Conservation (phyloP, 345 rosid genomes). For the Aquilaria yunnanensis region DNA sequence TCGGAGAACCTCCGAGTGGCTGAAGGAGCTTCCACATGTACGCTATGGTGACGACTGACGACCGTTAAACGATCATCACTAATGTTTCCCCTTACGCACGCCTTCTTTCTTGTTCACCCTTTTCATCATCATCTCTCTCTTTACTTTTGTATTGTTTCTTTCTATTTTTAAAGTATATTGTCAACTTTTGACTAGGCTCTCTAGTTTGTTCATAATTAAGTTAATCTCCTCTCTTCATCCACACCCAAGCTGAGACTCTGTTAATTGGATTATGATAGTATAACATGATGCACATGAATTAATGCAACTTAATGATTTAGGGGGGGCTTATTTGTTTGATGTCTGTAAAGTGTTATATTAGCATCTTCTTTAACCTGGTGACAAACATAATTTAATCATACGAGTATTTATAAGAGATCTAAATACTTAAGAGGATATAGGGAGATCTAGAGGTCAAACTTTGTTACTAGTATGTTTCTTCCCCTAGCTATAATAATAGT, state of each 20-base stretch:
- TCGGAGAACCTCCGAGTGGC: slow-evolving; percentile 81
- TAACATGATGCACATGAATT: neutral
- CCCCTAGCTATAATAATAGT: too few relatives aligned
- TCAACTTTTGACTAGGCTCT: neutral
- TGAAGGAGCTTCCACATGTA: slow-evolving; percentile 69
- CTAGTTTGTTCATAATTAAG: neutral
- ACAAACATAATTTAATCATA: too few relatives aligned
- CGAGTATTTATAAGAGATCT: too few relatives aligned
- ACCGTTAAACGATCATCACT: slow-evolving; percentile 5
- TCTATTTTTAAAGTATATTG: slow-evolving; percentile 3
- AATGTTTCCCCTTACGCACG: slow-evolving; percentile 9
- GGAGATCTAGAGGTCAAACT: too few relatives aligned
- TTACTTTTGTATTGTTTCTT: slow-evolving; percentile 3
- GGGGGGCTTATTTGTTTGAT: too few relatives aligned
- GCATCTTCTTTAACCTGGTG: too few relatives aligned
- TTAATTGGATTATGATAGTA: neutral
- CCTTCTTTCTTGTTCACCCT: slow-evolving; percentile 10
- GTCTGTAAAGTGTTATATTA: too few relatives aligned
- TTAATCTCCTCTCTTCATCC: neutral
- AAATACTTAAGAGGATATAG: too few relatives aligned
- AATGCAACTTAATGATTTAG: neutral
- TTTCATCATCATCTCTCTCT: slow-evolving; percentile 17
- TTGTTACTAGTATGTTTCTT: too few relatives aligned
- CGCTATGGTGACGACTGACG: slow-evolving; percentile 33
- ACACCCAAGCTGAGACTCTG: neutral